Evolutionary conservation across 352 stramenopile species (phyloP), one percentile per base, ranked within the genome.

Genomic region (Phytophthora fragariaefolia): DNA sequence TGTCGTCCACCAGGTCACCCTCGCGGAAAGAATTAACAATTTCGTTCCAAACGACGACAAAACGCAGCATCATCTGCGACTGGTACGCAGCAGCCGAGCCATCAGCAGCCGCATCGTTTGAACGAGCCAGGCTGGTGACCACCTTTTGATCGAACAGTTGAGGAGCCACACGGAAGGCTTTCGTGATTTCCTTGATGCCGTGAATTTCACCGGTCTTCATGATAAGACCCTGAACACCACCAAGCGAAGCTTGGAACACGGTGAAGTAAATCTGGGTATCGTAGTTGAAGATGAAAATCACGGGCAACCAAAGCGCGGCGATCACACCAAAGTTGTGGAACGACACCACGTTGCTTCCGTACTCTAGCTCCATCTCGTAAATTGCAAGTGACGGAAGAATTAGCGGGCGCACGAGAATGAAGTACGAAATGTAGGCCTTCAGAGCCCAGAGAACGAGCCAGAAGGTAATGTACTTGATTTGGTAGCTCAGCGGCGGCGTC

Each of bases 251-350:
- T 51, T 92, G 83, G 63, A 92, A 89, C 12, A 87, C 66, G 1
- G 83, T 90, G 51, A 92, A 92, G 65, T 90, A 92, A 49, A 92
- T 92, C 56, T 92, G 83, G 17, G 83, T 90, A 58, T 92, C 83
- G 67, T 92, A 92, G 63, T 87, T 90, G 64, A 90, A 92, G 42
- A 92, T 85, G 49, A 90, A 90, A 20, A 90, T 71, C 17, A 89
- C 79, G 0, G 83, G 83, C 64, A 85, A 51, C 83, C 83, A 92
- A 43, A 90, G 58, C 28, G 83, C 77, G 12, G 71, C 50, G 59
- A 90, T 87, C 8, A 88, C 79, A 55, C 77, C 81, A 13, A 89
- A 66, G 62, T 92, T 92, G 63, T 88, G 82, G 69, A 92, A 88
- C 40, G 81, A 90, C 23, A 90, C 74, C 9, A 90, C 55, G 28